Base-by-base conservation (phyloP, 768 basidiomycete genomes). In the Leccinum fibrillosum region DNA sequence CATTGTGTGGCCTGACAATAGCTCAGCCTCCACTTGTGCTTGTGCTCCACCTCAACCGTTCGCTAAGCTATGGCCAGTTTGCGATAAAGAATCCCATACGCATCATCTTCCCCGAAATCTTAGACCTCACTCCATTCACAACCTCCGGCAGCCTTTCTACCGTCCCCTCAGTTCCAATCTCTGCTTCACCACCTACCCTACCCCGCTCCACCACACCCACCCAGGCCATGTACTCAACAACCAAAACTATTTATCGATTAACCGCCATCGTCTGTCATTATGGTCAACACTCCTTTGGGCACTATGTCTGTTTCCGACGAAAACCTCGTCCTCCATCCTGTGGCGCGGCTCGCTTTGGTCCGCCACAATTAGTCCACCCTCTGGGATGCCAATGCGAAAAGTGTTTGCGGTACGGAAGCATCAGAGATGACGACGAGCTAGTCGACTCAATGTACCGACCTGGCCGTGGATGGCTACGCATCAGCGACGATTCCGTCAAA, bases 231-330 rank as follows among this genome's bases (percentile, higher is more conserved):
- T 81, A 81, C 57, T 71, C 79, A 26, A 65, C 73, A 2, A 78
- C 81, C n/a, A 77, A 85, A 48, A 87, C 85, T n/a, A 76, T 95
- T 35, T 98, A 98, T 72, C 84, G 94, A 49, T 82, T 98, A 35
- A 74, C 86, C 2, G 86, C 92, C 10, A 86, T 91, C 30, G 94
- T 98, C 15, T 93, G 93, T 64, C 96, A 98, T 72, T 96, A 87
- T 68, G 96, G 96, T 13, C 85, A 87, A 54, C 94, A 97, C 68
- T 88, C 88, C 4, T 95, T 90, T 68, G 96, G 96, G 5, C 96
- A 99, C 69, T 99, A 96, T 69, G 84, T 98, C 62, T 93, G 90
- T 64, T 96, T 86, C 69, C 82, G 97, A 15, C 80, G 95, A 49
- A 91, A 89, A 72, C 94, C 94, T 1, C 79, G 80, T 37, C 78